Conservation (phyloP, 768 basidiomycete species). For the Kwoniella sp. region DNA sequence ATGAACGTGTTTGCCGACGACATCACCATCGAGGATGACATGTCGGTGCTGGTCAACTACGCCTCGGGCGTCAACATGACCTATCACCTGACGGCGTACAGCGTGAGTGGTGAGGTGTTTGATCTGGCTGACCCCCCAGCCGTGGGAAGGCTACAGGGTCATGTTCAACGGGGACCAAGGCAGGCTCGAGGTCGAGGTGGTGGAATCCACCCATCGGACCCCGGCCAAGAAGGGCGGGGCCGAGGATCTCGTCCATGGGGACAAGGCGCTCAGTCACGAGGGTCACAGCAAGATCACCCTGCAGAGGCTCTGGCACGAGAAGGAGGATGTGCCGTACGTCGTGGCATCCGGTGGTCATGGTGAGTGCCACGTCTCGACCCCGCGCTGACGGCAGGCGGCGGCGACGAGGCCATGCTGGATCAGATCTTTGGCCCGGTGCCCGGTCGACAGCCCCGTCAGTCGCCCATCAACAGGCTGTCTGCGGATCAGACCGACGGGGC, state of each 20-base stretch:
- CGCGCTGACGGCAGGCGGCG: slow-evolving; percentile 51
- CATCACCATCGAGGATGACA: slow-evolving; percentile 57
- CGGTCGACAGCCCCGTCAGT: slow-evolving; percentile 52
- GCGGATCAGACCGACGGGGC: slow-evolving; percentile 56
- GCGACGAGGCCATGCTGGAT: slow-evolving; percentile 55
- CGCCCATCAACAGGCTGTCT: slow-evolving; percentile 55
- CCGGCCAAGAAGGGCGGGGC: slow-evolving; percentile 28
- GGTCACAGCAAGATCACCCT: slow-evolving; percentile 54
- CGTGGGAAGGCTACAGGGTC: slow-evolving; percentile 54
- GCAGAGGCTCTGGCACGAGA: slow-evolving; percentile 54
- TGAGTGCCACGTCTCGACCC: slow-evolving; percentile 20
- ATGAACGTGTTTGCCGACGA: slow-evolving; percentile 53
- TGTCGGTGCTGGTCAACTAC: slow-evolving; percentile 56
- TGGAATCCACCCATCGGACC: slow-evolving; percentile 50
- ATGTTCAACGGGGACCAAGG: slow-evolving; percentile 59
- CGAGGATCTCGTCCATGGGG: slow-evolving; percentile 44
- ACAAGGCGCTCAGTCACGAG: slow-evolving; percentile 52
- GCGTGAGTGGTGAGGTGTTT: slow-evolving; percentile 38
- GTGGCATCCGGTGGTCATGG: slow-evolving; percentile 55
- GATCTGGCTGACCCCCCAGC: slow-evolving; percentile 43
- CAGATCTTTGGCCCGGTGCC: slow-evolving; percentile 55
- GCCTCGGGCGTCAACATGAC: slow-evolving; percentile 56
- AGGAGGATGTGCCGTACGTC: slow-evolving; percentile 53
- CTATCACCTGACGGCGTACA: slow-evolving; percentile 55
- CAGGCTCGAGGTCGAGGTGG: slow-evolving; percentile 57